phyloP scores from a whole-genome alignment of 768 basidiomycete species.

The Stropharia rugosoannulata region DNA sequence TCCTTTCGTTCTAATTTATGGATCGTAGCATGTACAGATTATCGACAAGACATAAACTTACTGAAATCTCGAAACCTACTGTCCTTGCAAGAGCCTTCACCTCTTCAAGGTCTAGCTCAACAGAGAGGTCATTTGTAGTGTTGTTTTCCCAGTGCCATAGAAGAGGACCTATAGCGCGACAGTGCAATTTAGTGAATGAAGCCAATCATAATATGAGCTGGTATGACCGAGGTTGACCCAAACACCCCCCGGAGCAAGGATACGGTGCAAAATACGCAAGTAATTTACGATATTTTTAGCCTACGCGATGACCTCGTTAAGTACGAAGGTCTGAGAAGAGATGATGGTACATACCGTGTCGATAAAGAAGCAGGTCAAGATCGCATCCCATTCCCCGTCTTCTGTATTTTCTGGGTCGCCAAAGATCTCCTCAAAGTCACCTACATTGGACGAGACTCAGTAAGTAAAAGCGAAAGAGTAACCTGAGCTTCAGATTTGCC shows the following conservation, averaged over 20 bases:
- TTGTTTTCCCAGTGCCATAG: constrained; percentile 99
- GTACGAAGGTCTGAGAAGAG: not conserved
- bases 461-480: not conserved
- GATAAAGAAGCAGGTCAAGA: constrained; percentile 96
- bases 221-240: constrained; percentile 75
- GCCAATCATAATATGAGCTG: not conserved
- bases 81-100: constrained; percentile 69
- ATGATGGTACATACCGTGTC: constrained; percentile 66
- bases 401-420: constrained; percentile 68
- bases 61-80: constrained; percentile 83
- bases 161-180: constrained; percentile 60
- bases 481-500: not conserved
- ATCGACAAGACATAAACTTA: constrained; percentile 32
- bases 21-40: not conserved
- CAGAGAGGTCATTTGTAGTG: constrained; percentile 70
- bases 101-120: constrained; percentile 91
- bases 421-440: constrained; percentile 94
- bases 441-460: constrained; percentile 31
- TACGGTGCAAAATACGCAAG: constrained; percentile 79
- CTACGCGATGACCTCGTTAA: constrained; percentile 31
- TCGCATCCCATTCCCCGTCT: constrained; percentile 79
- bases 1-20: constrained; percentile 66
- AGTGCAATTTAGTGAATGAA: not conserved
- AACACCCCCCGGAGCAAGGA: constrained; percentile 82
- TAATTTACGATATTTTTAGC: constrained; percentile 93